A percentile compares a stretch with the other conserved stretches of the same genome.
phyloP scores from a whole-genome alignment of 805 yeast species.

The Candida khao-thaluensis region DNA sequence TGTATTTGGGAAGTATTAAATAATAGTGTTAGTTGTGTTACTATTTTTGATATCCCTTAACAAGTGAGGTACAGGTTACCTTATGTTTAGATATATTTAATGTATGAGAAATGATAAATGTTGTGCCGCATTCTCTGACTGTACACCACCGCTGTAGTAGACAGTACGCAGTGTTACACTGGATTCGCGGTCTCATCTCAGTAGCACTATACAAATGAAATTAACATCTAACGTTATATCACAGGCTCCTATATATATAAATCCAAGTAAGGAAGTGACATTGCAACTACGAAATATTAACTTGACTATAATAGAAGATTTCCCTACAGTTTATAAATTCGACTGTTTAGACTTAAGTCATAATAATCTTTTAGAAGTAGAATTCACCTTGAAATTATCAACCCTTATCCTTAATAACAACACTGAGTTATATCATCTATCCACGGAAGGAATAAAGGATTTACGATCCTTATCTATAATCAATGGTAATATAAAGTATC shows the following conservation, averaged over 20 bases:
- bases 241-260: conserved; percentile 31
- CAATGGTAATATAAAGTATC: conserved; percentile 13
- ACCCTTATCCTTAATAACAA: conserved; percentile 66
- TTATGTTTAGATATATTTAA: too few relatives aligned
- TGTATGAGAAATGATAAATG: too few relatives aligned
- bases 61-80: too few relatives aligned
- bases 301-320: conserved; percentile 35
- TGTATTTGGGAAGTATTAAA: conserved; percentile 44
- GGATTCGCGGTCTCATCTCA: too few relatives aligned
- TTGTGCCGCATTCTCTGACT: too few relatives aligned
- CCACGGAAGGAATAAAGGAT: conserved; percentile 5
- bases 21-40: conserved; percentile 14
- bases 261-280: conserved; percentile 36
- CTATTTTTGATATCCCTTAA: conserved; percentile 7
- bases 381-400: conserved; percentile 42
- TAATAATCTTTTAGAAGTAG: conserved; percentile 62
- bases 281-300: conserved; percentile 34
- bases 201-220: too few relatives aligned
- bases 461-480: conserved; percentile 6
- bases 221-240: conserved; percentile 31
- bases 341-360: conserved; percentile 72
- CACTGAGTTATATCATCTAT: conserved; percentile 24
- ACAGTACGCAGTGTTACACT: too few relatives aligned
- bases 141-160: too few relatives aligned
- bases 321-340: conserved; percentile 27